These are phyloP conservation scores for Kingdonia uniflora DNA, from an alignment of 164 flowering plant species.

Conservation along the genomic window DNA sequence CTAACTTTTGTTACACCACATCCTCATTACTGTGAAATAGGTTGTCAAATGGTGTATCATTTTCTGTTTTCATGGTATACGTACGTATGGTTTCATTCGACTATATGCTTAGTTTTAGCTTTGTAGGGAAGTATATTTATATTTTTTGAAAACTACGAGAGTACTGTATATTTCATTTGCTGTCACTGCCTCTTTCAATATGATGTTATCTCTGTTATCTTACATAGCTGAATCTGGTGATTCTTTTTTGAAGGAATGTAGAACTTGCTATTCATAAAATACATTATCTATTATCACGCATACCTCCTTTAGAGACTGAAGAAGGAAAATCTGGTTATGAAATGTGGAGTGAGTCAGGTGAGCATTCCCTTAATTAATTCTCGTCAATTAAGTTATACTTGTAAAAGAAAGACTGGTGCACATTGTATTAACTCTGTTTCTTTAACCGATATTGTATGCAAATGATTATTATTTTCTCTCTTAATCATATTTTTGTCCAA, in stretches of 20 bases:
- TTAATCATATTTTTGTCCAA: neutral
- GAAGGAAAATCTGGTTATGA: conserved; percentile 29
- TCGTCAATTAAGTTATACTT: neutral
- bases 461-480: neutral
- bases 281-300: conserved; percentile 37
- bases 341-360: conserved; percentile 74
- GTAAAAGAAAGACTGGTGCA: neutral
- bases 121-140: no score
- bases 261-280: conserved; percentile 43
- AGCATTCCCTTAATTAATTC: conserved; percentile 9
- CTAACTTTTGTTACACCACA: no score
- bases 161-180: no score
- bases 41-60: no score
- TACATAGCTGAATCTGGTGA: no score
- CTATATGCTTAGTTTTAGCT: no score
- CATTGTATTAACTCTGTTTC: neutral
- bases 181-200: no score
- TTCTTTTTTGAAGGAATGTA: conserved; percentile 22
- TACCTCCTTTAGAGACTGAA: conserved; percentile 35
- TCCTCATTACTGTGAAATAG: no score
- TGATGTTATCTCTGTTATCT: no score
- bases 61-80: no score
- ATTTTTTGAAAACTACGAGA: no score
- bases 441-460: neutral
- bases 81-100: no score